phyloP scores from a whole-genome alignment of 2,329 filamentous ascomycete genomes.

The Epichloe scottii region DNA sequence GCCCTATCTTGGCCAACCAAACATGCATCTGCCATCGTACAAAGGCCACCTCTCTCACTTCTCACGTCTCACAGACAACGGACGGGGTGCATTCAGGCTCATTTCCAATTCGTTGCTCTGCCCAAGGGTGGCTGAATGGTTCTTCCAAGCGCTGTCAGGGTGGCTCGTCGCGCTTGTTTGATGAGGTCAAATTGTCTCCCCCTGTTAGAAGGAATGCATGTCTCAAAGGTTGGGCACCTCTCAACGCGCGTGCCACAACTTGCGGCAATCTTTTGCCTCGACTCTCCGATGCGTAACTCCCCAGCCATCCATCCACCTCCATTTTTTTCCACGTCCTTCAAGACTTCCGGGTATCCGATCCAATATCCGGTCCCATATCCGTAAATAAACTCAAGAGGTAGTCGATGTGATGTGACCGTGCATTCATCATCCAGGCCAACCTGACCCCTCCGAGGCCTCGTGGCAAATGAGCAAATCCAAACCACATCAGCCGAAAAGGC shows the following conservation, averaged over 20 bases:
- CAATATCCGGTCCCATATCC: background rate
- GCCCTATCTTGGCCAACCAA: conserved; percentile 2
- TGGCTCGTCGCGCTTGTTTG: conserved; percentile 2
- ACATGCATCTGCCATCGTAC: background rate
- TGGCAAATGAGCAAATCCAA: conserved; percentile 1
- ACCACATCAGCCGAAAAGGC: background rate
- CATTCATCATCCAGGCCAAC: background rate
- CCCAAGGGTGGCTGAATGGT: background rate
- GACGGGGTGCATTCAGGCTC: background rate
- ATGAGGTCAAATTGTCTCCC: background rate
- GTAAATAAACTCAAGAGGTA: background rate
- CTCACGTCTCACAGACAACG: background rate
- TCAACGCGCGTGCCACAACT: background rate
- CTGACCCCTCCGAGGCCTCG: background rate
- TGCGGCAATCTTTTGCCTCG: background rate
- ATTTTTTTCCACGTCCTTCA: background rate
- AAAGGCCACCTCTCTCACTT: background rate
- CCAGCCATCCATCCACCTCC: too few relatives aligned
- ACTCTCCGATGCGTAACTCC: background rate
- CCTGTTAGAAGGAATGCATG: background rate
- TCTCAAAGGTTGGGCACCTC: background rate
- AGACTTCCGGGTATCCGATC: background rate
- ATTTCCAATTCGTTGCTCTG: background rate
- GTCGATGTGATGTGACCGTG: background rate
- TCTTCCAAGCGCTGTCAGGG: conserved; percentile 3